Base-by-base conservation (phyloP, 2,329 filamentous ascomycete genomes). In the Colletotrichum sp. region DNA sequence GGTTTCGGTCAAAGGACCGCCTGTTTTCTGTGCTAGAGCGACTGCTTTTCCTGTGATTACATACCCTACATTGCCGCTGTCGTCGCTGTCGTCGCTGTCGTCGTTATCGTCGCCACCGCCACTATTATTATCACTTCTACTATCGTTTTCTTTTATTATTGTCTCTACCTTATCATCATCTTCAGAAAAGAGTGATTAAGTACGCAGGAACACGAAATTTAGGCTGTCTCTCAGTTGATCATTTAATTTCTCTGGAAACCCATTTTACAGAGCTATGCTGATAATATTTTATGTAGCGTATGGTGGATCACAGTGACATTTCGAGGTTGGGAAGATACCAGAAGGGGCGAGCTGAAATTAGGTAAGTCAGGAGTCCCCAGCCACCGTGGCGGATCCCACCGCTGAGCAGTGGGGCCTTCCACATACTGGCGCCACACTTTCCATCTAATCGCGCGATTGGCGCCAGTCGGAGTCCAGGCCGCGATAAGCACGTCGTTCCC, bases 391-490 rank as follows among this genome's bases (percentile, higher is more conserved):
- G 68, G 66, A 58, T 29, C 55, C 36, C 13, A 27, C 16, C 51
- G 29, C n/a, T 8, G 16, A 36, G 38, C 16, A 43, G 16, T 57
- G 54, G 55, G 24, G 8, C 51, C 67, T 24, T 16, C 36, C n/a
- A 29, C 21, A 24, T 29, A 29, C 8, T 15, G 66, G 62, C 62
- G 71, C 71, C 71, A 73, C 71, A 73, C 27, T 51, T 51, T 51
- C 43, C 43, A 51, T 51, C 43, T 51, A 21, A 51, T 51, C 43
- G 15, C 54, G 27, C 24, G n/a, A 62, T 57, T 57, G 61, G 72
- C 72, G 72, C 72, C 69, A 73, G 71, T 67, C 72, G 75, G 51
- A 57, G 72, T 51, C 74, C 59, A 51, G 59, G 66, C 43, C 59
- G 65, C 58, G 69, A 70, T 69, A 72, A 69, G 74, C 64, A 64